A percentile compares a stretch with the other conserved stretches of the same genome.
Evolutionary conservation across 1,284 basidiomycete genomes (phyloP).

Genomic region (Sporisorium graminicola): DNA sequence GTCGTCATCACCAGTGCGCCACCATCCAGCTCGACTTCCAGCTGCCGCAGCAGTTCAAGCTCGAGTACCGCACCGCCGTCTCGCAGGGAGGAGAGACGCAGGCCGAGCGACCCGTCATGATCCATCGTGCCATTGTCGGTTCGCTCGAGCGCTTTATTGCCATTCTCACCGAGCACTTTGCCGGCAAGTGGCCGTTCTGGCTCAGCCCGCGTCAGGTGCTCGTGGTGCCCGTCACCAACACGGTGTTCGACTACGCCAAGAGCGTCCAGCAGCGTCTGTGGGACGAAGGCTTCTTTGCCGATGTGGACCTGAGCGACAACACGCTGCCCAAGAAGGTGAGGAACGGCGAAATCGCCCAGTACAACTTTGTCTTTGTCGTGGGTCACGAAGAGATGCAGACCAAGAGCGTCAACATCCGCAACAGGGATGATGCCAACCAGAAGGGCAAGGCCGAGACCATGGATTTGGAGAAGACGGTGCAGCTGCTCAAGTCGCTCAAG

Average conservation of each 20-base stretch:
- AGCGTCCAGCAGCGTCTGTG: conserved; percentile 80
- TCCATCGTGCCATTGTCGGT: conserved; percentile 96
- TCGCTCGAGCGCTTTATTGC: conserved; percentile 96
- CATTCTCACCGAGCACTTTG: conserved; percentile 97
- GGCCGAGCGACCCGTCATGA: conserved; percentile 90
- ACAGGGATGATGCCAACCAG: conserved; percentile 71
- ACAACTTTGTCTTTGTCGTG: conserved; percentile 97
- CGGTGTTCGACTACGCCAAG: conserved; percentile 87
- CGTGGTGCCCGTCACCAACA: conserved; percentile 90
- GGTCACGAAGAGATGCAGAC: conserved; percentile 90
- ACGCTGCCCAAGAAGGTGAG: conserved; percentile 94
- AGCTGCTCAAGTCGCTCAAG: conserved; percentile 56
- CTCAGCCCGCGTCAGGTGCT: conserved; percentile 92
- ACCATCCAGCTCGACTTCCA: conserved; percentile 99
- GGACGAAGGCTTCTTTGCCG: conserved; percentile 83
- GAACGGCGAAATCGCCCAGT: conserved; percentile 71
- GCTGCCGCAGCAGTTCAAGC: conserved; percentile 95
- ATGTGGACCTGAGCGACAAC: conserved; percentile 91
- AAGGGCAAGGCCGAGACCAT: conserved; percentile 68
- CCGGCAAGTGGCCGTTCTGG: conserved; percentile 99
- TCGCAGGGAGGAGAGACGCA: conserved; percentile 69
- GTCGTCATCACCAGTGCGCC: conserved; percentile 92
- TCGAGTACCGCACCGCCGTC: conserved; percentile 82
- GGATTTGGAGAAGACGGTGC: conserved; percentile 52
- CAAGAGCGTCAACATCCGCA: conserved; percentile 91